Evolutionary conservation across 2,329 filamentous ascomycete genomes (phyloP).

Genomic region (Chaetomiaceae sp.): DNA sequence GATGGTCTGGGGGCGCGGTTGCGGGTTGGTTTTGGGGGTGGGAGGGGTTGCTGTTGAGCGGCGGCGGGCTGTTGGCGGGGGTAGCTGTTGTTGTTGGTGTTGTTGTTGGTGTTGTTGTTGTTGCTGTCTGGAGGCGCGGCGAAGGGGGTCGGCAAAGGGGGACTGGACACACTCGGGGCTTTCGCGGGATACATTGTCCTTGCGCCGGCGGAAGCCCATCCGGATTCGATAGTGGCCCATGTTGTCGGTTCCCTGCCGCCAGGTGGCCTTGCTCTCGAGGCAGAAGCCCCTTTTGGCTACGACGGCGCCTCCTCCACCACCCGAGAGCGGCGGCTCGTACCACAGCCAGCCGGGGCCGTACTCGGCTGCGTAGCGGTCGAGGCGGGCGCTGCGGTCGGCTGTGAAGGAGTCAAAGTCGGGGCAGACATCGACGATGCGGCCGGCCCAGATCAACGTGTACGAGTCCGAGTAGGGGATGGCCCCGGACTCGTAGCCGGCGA

Average conservation of each 20-base stretch:
- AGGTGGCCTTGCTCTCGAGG: constrained; percentile 20
- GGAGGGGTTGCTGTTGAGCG: not conserved
- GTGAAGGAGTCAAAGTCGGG: constrained; percentile 38
- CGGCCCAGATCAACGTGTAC: constrained; percentile 42
- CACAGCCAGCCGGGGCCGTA: constrained; percentile 43
- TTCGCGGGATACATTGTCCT: constrained; percentile 13
- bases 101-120: not conserved
- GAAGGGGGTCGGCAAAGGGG: not conserved
- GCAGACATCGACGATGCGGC: constrained; percentile 39
- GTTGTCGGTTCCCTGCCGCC: constrained; percentile 28
- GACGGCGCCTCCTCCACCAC: constrained; percentile 24
- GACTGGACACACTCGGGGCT: not conserved
- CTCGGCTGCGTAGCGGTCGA: constrained; percentile 36
- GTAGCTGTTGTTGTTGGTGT: not conserved
- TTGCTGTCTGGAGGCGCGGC: not conserved
- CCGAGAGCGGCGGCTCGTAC: constrained; percentile 41
- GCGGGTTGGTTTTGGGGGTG: not conserved
- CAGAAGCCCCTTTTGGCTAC: constrained; percentile 33
- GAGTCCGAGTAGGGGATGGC: constrained; percentile 37
- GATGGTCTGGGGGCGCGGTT: not conserved
- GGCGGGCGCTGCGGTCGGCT: constrained; percentile 34
- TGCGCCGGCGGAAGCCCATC: constrained; percentile 31
- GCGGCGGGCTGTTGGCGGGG: not conserved
- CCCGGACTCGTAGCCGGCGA: constrained; percentile 38
- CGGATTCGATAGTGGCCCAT: constrained; percentile 30